phyloP scores from a whole-genome alignment of 805 yeast genomes.

The Starmerella stigmatis region DNA sequence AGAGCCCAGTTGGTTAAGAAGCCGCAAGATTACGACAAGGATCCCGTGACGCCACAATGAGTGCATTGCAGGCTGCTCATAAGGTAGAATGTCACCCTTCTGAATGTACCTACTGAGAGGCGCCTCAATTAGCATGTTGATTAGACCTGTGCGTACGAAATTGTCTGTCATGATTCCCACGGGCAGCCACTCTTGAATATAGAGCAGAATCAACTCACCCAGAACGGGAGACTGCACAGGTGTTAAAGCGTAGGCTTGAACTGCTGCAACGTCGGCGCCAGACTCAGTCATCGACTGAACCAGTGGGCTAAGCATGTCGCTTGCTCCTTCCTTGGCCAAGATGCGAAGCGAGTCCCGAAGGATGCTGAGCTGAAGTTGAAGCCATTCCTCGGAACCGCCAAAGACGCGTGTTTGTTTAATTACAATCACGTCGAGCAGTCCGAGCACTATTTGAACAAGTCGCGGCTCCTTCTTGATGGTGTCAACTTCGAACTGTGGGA shows the following conservation, averaged over 20 bases:
- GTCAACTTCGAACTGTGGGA: conserved; percentile 15
- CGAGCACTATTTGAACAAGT: conserved; percentile 24
- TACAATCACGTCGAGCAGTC: conserved; percentile 51
- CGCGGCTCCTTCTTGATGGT: conserved; percentile 14
- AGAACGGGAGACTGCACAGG: conserved; percentile 54
- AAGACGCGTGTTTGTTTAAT: conserved; percentile 29
- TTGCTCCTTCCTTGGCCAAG: neutral
- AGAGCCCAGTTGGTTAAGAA: conserved; percentile 54
- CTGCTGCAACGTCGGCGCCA: conserved; percentile 51
- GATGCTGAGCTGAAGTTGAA: conserved; percentile 14
- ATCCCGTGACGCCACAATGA: conserved; percentile 81
- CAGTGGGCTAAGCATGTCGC: conserved; percentile 8
- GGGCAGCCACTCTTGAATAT: conserved; percentile 56
- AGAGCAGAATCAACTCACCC: conserved; percentile 62
- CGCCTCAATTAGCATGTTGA: conserved; percentile 60
- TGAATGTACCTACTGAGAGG: conserved; percentile 59
- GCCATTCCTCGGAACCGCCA: conserved; percentile 5
- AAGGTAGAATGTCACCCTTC: conserved; percentile 50
- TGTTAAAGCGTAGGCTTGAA: conserved; percentile 42
- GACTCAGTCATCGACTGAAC: conserved; percentile 37
- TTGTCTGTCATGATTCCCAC: conserved; percentile 52
- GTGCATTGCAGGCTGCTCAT: conserved; percentile 48
- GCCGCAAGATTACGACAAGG: conserved; percentile 51
- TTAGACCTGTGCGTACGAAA: conserved; percentile 53
- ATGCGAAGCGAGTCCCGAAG: conserved; percentile 12